Evolutionary conservation across 495 filamentous ascomycete genomes (phyloP), one percentile per base, ranked within the genome.

Genomic region (Chlorociboria aeruginascens): DNA sequence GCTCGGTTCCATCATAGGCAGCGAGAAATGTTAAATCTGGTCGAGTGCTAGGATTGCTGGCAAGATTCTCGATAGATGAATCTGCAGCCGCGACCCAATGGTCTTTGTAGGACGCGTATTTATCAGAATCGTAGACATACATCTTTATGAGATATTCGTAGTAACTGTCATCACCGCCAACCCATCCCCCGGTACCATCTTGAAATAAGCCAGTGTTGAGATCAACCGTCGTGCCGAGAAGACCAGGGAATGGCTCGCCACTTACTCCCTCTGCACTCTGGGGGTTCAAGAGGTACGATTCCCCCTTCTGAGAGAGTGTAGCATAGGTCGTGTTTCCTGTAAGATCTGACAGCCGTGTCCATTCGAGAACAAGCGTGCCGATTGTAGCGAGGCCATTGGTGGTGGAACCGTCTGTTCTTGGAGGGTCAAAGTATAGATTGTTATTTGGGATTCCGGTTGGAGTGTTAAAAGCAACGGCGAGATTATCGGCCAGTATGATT

Each of bases 101-200:
- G 52, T 87, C 80, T 48, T 68, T 72, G 65, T 88, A 87, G 1
- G 58, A 31, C 8, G 45, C 64, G 53, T 83, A 93, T 8, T 78
- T 74, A 32, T 63, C 46, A 9, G 81, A 71, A 59, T 89, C 82
- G 59, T 94, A 94, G 51, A 93, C 64, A 55, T 81, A 93, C 85
- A 92, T 90, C 71, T 95, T 95, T 61, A 95, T 82, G 20, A 94
- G 73, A 54, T 95, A 95, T 66, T 95, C 88, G 63, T 94, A 95
- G 67, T 81, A 92, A 20, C 78, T 84, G 63, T 95, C 89, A 38
- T 74, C 76, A 8, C 85, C 83, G 40, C 84, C 86, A 50, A 78
- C 75, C 89, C 89, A 95, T 17, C 83, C 81, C 37, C 89, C 87
- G 8, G 48, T 50, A 13, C 73, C 69, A 50, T 92, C 77, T 2